Evolutionary conservation across 1,139 yeast species (phyloP), one percentile per base, ranked within the genome.

Genomic region (Geotrichum fermentans): DNA sequence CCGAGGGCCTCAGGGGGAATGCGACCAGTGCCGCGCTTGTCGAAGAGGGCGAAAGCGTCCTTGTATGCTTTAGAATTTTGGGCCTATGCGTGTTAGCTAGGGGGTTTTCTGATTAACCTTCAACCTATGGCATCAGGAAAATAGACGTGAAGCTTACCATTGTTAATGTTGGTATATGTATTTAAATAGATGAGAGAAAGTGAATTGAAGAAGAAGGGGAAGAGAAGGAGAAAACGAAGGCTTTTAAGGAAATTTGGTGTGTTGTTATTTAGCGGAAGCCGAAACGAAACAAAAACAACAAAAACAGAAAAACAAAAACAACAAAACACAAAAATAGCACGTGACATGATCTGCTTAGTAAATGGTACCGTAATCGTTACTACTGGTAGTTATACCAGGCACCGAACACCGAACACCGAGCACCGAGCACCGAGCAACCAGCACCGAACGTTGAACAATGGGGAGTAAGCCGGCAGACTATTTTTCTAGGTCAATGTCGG

Each of bases 21-120:
- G 67, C 82, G 79, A 16, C 98, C 98, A 40, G 94, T 87, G 38
- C 97, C 98, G 63, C 89, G 87, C 72, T 90, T 90, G 73, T 94
- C 98, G 67, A 92, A 94, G 50, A 94, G 81, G 29, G 97, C 95
- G 70, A 94, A 94, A 22, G 97, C 97, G 76, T 92, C 98, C 71
- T 87, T 89, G 73, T 88, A 87, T 43, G 94, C 84, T 67, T 85
- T 86, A 37, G 70, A 66, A 35, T 48, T 48, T 47, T 50, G 53
- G 17, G 50, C 50, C 50, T 47, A 17, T 10, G 10, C 8, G 6
- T 6, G 10, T 24, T 24, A 10, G 28, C 10, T 24, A 24, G 28
- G 8, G 28, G 6, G 28, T 24, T 10, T 24, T 6, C 28, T 10
- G 8, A 24, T 24, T 24, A 10, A 24, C 8, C 28, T 10, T 6